Conservation (phyloP, 768 basidiomycete species). For the Dioszegia crocea region DNA sequence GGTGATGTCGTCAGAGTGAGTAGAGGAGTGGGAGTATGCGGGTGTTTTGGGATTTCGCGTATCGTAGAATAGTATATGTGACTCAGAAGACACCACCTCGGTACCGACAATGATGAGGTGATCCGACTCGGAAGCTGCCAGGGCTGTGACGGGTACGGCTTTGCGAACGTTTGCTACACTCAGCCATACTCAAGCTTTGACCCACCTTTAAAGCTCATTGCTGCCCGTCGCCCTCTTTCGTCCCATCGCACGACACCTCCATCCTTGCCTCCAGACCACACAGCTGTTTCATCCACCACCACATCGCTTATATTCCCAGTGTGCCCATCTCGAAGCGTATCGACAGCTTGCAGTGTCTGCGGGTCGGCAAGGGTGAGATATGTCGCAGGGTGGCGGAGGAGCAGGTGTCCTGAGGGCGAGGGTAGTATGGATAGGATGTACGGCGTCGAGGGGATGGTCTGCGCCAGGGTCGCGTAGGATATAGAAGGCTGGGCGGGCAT, state of each 20-base stretch:
- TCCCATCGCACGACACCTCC: conserved; percentile 46
- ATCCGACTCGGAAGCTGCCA: conserved; percentile 39
- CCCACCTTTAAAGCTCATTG: conserved; percentile 44
- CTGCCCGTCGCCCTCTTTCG: conserved; percentile 37
- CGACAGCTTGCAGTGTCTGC: conserved; percentile 40
- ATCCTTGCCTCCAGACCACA: conserved; percentile 45
- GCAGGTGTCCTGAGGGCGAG: conserved; percentile 31
- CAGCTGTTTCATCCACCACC: conserved; percentile 18
- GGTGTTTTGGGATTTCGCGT: conserved; percentile 69
- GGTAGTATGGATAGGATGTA: conserved; percentile 47
- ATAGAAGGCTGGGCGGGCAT: conserved; percentile 11
- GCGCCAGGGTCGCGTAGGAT: conserved; percentile 32
- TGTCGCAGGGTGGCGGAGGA: conserved; percentile 44
- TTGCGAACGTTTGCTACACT: conserved; percentile 36
- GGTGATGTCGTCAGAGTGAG: conserved; percentile 92
- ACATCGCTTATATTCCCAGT: conserved; percentile 31
- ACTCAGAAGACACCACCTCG: conserved; percentile 73
- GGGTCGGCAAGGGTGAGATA: conserved; percentile 43
- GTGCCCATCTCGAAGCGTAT: conserved; percentile 38
- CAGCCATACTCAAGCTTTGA: not conserved
- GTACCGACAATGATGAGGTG: conserved; percentile 75
- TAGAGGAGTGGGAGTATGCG: conserved; percentile 71
- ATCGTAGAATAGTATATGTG: conserved; percentile 80
- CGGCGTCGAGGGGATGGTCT: conserved; percentile 19
- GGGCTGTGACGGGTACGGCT: conserved; percentile 38